Conservation (phyloP, 148 eudicot species). For the Fagopyrum tataricum region DNA sequence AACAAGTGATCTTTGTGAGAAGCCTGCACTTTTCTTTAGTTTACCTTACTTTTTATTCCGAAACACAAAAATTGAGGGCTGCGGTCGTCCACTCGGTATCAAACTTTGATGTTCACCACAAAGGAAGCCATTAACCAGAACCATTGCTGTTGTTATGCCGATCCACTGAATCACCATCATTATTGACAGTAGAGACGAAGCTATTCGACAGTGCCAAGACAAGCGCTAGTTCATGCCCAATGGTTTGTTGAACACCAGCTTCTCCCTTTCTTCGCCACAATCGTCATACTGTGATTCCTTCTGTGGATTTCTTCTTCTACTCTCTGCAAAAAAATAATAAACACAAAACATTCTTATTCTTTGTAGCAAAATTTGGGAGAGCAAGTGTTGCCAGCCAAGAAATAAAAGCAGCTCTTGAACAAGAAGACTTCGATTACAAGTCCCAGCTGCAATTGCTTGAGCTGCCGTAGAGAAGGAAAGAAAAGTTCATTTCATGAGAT, state of each 20-base stretch:
- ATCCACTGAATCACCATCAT: slow-evolving; percentile 21
- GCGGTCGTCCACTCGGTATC: slow-evolving; percentile 34
- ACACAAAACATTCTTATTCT: neutral
- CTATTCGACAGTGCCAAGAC: slow-evolving; percentile 36
- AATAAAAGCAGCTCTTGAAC: neutral
- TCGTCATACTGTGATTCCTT: slow-evolving; percentile 31
- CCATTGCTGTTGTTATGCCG: slow-evolving; percentile 19
- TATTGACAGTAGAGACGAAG: slow-evolving; percentile 13
- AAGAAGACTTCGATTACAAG: neutral
- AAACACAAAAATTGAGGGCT: neutral
- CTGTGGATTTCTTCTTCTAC: slow-evolving; percentile 49
- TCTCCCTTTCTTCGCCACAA: slow-evolving; percentile 20
- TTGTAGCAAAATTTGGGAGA: neutral
- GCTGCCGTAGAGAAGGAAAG: neutral
- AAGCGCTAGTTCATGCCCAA: slow-evolving; percentile 40
- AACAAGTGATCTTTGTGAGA: too few relatives aligned
- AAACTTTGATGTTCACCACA: slow-evolving; percentile 29
- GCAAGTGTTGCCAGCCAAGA: neutral
- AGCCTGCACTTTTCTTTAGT: too few relatives aligned
- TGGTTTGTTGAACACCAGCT: slow-evolving; percentile 36
- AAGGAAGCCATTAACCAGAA: slow-evolving; percentile 19
- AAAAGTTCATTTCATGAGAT: too few relatives aligned
- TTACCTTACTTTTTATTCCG: neutral
- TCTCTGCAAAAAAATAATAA: slow-evolving; percentile 29
- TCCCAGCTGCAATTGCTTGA: neutral